These are phyloP conservation scores for Umbellularia californica DNA, from an alignment of 164 flowering plant species.

Conservation along the genomic window DNA sequence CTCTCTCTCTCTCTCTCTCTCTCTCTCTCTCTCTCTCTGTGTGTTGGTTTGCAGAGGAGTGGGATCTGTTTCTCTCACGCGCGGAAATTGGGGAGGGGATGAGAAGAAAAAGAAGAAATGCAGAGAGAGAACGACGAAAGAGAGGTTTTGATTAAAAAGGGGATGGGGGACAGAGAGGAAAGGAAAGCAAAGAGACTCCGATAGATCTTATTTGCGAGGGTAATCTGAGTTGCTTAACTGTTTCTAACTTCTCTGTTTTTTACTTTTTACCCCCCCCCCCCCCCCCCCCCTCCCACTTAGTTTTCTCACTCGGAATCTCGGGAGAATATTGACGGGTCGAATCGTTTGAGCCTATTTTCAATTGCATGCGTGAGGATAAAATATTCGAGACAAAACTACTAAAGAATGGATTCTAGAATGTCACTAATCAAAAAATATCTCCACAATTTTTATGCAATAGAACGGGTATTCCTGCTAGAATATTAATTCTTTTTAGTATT, in stretches of 20 bases:
- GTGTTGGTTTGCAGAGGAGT: too few relatives aligned
- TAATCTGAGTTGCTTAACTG: conserved; percentile 7
- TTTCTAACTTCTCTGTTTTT: conserved; percentile 4
- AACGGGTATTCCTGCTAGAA: too few relatives aligned
- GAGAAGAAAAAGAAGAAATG: neutral
- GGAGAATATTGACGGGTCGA: too few relatives aligned
- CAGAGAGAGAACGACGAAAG: neutral
- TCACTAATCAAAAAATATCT: too few relatives aligned
- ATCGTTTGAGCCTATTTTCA: too few relatives aligned
- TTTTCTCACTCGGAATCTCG: neutral
- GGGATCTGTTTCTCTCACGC: neutral
- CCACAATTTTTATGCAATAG: too few relatives aligned
- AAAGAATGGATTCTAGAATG: too few relatives aligned
- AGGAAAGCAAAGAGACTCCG: conserved; percentile 1
- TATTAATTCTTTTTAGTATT: too few relatives aligned
- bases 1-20: too few relatives aligned
- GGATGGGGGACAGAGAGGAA: conserved; percentile 1
- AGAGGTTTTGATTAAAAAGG: neutral
- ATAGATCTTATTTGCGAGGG: conserved; percentile 5
- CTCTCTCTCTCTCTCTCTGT: neutral
- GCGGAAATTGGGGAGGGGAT: neutral
- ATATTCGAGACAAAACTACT: too few relatives aligned
- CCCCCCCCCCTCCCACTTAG: neutral
- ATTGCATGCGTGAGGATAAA: too few relatives aligned
- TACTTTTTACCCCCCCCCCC: neutral